These are phyloP conservation scores for Apiospora rasikravindrae DNA, from an alignment of 2,329 filamentous ascomycete species.

Conservation along the genomic window DNA sequence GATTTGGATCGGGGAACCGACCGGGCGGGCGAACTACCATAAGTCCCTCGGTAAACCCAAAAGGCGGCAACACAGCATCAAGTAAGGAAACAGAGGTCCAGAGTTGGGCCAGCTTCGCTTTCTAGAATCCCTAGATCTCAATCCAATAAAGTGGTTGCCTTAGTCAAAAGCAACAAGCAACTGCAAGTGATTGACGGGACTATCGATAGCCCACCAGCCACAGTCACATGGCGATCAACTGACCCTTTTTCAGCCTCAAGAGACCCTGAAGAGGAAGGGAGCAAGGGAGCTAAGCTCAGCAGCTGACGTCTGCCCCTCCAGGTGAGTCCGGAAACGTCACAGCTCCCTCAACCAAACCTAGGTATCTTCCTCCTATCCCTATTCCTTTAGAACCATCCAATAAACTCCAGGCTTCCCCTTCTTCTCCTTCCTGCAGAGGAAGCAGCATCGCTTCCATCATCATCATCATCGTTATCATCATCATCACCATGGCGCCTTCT, in stretches of 20 bases:
- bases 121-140: not conserved
- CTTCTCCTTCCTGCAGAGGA: not conserved
- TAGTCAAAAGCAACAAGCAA: not conserved
- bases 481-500: constrained; percentile 32
- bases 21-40: not conserved
- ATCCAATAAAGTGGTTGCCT: not conserved
- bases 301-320: constrained; percentile 11
- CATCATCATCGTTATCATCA: constrained; percentile 20
- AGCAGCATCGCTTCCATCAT: not conserved
- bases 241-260: constrained; percentile 5
- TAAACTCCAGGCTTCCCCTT: not conserved
- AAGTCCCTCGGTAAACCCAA: not conserved
- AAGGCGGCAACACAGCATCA: not conserved
- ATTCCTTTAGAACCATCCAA: not conserved
- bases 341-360: not conserved
- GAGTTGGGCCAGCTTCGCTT: not conserved
- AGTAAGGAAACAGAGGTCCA: not conserved
- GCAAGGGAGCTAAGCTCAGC: constrained; percentile 7
- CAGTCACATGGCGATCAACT: constrained; percentile 12
- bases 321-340: not conserved
- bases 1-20: constrained; percentile 1
- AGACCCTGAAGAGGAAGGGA: not conserved
- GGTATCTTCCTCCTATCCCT: not conserved
- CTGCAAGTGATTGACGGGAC: not conserved
- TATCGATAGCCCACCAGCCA: not conserved